Conservation (phyloP, 768 basidiomycete species). For the Leccinum ochraceum region DNA sequence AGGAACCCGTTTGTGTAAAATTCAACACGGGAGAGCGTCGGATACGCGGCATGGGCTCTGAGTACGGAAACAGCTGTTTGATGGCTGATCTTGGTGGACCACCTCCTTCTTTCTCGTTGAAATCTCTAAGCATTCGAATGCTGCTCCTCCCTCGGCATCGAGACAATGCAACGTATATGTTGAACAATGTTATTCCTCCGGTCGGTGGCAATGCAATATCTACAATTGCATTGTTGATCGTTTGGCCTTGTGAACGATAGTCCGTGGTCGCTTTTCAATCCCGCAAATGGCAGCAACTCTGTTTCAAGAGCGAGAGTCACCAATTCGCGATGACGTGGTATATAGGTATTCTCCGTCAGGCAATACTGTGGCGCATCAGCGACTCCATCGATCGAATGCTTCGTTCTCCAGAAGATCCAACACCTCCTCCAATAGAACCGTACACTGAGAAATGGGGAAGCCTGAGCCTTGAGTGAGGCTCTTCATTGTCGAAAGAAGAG, state of each 20-base stretch:
- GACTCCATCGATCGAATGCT: constrained; percentile 58
- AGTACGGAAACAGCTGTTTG: background rate
- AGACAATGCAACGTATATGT: constrained; percentile 34
- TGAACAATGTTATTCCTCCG: constrained; percentile 28
- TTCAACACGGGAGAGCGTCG: no score
- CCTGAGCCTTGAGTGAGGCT: constrained; percentile 56
- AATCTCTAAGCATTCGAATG: background rate
- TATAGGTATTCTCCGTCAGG: constrained; percentile 33
- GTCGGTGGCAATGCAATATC: no score
- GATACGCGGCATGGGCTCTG: no score
- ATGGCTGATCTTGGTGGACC: constrained; percentile 44
- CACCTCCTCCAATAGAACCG: constrained; percentile 82
- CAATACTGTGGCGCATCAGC: constrained; percentile 29
- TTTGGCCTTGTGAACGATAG: no score
- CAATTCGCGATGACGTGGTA: constrained; percentile 68
- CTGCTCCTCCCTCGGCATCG: constrained; percentile 15
- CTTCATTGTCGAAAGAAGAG: constrained; percentile 77
- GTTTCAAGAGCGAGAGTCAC: constrained; percentile 57
- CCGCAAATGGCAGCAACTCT: constrained; percentile 60
- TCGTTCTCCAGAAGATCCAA: constrained; percentile 84
- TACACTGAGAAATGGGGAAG: constrained; percentile 74
- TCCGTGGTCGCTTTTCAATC: constrained; percentile 39
- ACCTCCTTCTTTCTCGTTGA: constrained; percentile 18
- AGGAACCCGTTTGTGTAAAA: no score
- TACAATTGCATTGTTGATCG: no score